Evolutionary conservation across 352 stramenopile species (phyloP).

Genomic region (Pythium biforme): DNA sequence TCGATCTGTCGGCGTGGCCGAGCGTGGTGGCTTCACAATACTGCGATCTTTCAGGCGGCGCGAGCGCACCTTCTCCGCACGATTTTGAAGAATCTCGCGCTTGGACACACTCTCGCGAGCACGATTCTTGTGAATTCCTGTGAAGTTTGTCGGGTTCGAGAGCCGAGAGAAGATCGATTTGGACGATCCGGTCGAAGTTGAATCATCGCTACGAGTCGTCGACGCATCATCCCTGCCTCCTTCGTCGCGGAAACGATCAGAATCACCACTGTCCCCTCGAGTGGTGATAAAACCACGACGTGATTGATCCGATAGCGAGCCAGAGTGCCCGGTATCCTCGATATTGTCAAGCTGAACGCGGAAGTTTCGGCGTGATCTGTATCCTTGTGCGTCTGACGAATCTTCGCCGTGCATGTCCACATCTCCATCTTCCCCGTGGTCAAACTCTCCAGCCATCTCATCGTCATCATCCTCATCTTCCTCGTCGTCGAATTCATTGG

Average conservation of each 20-base stretch:
- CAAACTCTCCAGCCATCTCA: slow-evolving; percentile 31
- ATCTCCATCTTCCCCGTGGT: slow-evolving; percentile 40
- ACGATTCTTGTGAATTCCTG: slow-evolving; percentile 87
- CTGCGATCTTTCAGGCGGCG: slow-evolving; percentile 69
- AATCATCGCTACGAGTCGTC: slow-evolving; percentile 65
- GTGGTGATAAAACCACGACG: slow-evolving; percentile 34
- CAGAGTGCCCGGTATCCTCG: slow-evolving; percentile 30
- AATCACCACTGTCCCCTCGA: slow-evolving; percentile 32
- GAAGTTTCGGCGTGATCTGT: slow-evolving; percentile 41
- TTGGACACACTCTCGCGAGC: slow-evolving; percentile 78
- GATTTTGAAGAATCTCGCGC: slow-evolving; percentile 74
- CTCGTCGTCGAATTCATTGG: slow-evolving; percentile 68
- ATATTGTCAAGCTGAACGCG: slow-evolving; percentile 55
- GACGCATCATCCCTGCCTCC: slow-evolving; percentile 39
- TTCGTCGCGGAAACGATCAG: slow-evolving; percentile 32
- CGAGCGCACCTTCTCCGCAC: slow-evolving; percentile 68
- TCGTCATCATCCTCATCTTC: slow-evolving; percentile 61
- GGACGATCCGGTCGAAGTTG: slow-evolving; percentile 35
- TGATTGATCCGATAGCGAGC: slow-evolving; percentile 40
- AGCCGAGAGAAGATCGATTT: slow-evolving; percentile 83
- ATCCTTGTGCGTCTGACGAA: slow-evolving; percentile 6
- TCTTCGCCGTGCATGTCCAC: slow-evolving; percentile 45
- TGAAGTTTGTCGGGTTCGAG: slow-evolving; percentile 87
- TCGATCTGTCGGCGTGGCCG: slow-evolving; percentile 56
- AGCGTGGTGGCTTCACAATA: slow-evolving; percentile 47